Evolutionary conservation across 129 eudicot species (phyloP), one percentile per base, ranked within the genome.

Genomic region (Tanacetum coccineum): DNA sequence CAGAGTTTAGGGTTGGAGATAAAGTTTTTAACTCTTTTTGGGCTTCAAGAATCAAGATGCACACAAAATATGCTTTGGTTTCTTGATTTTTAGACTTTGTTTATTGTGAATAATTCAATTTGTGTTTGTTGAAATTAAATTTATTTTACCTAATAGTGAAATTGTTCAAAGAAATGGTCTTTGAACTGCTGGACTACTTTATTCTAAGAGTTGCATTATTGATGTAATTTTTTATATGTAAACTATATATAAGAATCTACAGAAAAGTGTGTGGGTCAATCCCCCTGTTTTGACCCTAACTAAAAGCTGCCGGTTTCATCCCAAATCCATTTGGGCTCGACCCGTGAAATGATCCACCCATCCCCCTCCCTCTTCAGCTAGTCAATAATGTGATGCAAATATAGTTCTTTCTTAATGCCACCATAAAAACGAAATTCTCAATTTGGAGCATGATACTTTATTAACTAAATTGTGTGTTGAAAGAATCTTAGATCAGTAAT

Each of bases 1-100:
- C 44, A 46, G 57, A 59, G 47, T 46, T 60, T 71, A 13, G 75
- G 67, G 67, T 28, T 60, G 20, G 59, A 70, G 51, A 20, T 67
- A 13, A 67, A 30, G 26, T 17, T 57, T 46, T 28, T 59, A 30
- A 30, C 4, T 30, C 36, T 30, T 30, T 30, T 30, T 20, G 21
- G n/a, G 4, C 45, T 21, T 25, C 68, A 64, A 55, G 36, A 26
- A 13, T 25, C 68, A 64, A 55, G 36, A 26, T 58, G 66, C 47
- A 45, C 46, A 45, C 8, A n/a, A 56, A 70, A n/a, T n/a, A n/a
- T 58, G 67, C 26, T 59, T 59, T 60, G 19, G 9, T 59, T 54
- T 56, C 11, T 70, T 44, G 17, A 45, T 59, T 36, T 32, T 7
- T 32, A 67, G 51, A 52, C 36, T 12, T 19, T 12, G 1, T 64